Evolutionary conservation across 2,329 filamentous ascomycete species (phyloP).

Genomic region (Chaetomiaceae sp.): DNA sequence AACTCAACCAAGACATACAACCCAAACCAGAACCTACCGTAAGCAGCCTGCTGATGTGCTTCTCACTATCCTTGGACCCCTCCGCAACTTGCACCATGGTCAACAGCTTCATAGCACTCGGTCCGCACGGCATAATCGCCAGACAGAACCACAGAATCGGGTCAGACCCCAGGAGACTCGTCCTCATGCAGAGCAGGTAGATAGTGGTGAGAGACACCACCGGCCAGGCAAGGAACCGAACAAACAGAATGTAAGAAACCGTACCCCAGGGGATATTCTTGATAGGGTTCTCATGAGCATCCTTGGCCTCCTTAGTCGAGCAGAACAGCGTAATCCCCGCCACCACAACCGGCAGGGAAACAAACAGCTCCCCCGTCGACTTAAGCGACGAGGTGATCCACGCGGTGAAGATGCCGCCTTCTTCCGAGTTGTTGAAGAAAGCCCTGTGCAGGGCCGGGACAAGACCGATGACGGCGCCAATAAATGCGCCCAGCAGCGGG

Average conservation of each 20-base stretch:
- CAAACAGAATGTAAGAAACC: slow-evolving; percentile 46
- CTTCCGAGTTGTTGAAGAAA: slow-evolving; percentile 54
- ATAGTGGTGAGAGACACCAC: slow-evolving; percentile 50
- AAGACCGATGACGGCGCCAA: slow-evolving; percentile 57
- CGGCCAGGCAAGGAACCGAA: slow-evolving; percentile 61
- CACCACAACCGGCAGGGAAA: slow-evolving; percentile 60
- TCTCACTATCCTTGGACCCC: slow-evolving; percentile 37
- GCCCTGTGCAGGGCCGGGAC: slow-evolving; percentile 54
- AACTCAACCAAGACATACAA: too few species aligned
- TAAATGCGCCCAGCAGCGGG: slow-evolving; percentile 55
- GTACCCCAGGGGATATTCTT: slow-evolving; percentile 40
- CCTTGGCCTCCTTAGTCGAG: slow-evolving; percentile 48
- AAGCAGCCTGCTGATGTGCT: slow-evolving; percentile 41
- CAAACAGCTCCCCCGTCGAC: slow-evolving; percentile 61
- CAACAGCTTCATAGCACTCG: slow-evolving; percentile 45
- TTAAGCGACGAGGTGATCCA: slow-evolving; percentile 61
- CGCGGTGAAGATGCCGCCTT: slow-evolving; percentile 61
- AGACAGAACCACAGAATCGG: slow-evolving; percentile 62
- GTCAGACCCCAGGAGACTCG: slow-evolving; percentile 48
- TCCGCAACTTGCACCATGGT: slow-evolving; percentile 42
- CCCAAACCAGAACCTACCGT: slow-evolving; percentile 6
- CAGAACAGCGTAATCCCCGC: slow-evolving; percentile 62
- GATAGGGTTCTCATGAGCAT: slow-evolving; percentile 39
- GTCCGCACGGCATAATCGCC: slow-evolving; percentile 46
- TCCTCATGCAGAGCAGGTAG: slow-evolving; percentile 50